Evolutionary conservation across 306 rosid species (phyloP).

Genomic region (Prunus davidiana): DNA sequence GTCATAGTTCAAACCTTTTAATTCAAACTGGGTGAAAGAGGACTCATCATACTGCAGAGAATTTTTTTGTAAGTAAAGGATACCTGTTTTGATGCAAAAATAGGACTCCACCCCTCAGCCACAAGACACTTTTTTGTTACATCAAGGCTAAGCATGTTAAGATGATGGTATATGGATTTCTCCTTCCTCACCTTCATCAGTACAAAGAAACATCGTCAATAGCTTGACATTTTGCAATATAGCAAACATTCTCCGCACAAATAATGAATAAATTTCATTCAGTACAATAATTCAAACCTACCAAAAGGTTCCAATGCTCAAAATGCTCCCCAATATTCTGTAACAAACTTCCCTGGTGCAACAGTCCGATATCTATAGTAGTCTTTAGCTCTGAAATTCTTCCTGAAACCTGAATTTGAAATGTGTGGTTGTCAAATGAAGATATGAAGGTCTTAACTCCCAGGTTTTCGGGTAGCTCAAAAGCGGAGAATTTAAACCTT

Average conservation of each 20-base stretch:
- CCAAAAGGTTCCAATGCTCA: conserved; percentile 84
- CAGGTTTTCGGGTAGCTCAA: background rate
- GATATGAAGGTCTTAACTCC: background rate
- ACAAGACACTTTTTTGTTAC: conserved; percentile 96
- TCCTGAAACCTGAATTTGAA: conserved; percentile 63
- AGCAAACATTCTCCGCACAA: background rate
- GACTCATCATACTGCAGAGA: background rate
- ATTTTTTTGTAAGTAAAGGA: conserved; percentile 3
- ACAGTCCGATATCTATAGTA: conserved; percentile 72
- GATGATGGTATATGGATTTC: conserved; percentile 81
- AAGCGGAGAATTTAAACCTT: background rate
- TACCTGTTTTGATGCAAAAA: conserved; percentile 85
- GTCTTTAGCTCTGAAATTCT: conserved; percentile 77
- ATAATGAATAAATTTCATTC: background rate
- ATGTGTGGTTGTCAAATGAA: background rate
- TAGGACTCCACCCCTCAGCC: conserved; percentile 97
- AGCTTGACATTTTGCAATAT: conserved; percentile 23
- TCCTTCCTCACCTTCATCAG: conserved; percentile 83
- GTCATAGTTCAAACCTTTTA: background rate
- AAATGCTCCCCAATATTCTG: conserved; percentile 65
- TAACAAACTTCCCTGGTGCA: conserved; percentile 67
- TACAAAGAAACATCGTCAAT: conserved; percentile 33
- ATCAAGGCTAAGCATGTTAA: conserved; percentile 95
- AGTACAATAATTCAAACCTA: conserved; percentile 28
- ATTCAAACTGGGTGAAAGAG: background rate